Percentiles rank a stretch among this genome's conserved stretches.
Evolutionary conservation across 2,329 filamentous ascomycete species (phyloP).

Genomic region (Metarhizium brunneum): DNA sequence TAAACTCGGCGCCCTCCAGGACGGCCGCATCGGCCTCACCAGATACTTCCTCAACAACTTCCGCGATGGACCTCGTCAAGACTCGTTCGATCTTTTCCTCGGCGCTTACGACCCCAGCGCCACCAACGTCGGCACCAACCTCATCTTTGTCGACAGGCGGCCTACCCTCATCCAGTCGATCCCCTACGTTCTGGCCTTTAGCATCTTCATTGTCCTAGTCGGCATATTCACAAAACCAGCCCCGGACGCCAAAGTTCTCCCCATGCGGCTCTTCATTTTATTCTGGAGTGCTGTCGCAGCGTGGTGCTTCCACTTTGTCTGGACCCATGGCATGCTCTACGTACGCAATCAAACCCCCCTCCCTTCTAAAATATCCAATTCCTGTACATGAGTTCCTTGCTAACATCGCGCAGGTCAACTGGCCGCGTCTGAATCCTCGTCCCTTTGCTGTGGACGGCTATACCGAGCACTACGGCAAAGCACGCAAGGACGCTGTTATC

Average conservation of each 20-base stretch:
- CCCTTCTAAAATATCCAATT: neutral
- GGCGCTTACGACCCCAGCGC: constrained; percentile 73
- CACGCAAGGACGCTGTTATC: constrained; percentile 72
- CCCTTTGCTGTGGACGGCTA: constrained; percentile 82
- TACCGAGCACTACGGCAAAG: constrained; percentile 74
- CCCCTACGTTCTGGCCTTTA: constrained; percentile 81
- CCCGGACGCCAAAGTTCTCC: constrained; percentile 68
- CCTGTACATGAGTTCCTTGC: constrained; percentile 5
- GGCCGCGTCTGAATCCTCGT: constrained; percentile 91
- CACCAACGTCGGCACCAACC: constrained; percentile 58
- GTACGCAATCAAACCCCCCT: constrained; percentile 47
- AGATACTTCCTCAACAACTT: constrained; percentile 95
- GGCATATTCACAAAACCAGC: constrained; percentile 62
- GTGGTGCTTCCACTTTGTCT: constrained; percentile 71
- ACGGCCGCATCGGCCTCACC: constrained; percentile 79
- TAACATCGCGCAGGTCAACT: constrained; percentile 64
- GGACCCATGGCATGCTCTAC: constrained; percentile 81
- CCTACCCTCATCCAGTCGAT: constrained; percentile 88
- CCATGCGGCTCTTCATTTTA: constrained; percentile 71
- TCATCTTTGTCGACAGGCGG: constrained; percentile 75
- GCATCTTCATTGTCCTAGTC: constrained; percentile 72
- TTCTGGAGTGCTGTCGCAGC: constrained; percentile 63
- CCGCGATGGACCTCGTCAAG: constrained; percentile 83
- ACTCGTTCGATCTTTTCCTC: constrained; percentile 90
- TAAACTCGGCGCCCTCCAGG: constrained; percentile 73